Conservation (phyloP, 2,329 filamentous ascomycete species). For the Fusarium sp. region DNA sequence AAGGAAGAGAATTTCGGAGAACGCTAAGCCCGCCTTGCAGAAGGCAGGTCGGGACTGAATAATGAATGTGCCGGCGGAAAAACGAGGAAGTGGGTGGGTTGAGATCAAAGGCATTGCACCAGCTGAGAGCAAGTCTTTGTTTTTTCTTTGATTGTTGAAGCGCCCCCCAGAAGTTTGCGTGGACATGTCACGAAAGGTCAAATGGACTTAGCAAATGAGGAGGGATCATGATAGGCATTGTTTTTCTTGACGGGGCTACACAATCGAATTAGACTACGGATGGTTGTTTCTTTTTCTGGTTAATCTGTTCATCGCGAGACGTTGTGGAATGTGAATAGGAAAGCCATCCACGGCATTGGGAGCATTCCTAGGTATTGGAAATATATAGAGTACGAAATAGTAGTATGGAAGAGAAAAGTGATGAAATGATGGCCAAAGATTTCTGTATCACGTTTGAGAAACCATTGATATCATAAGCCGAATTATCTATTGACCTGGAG, state of each 20-base stretch:
- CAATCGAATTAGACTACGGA: slow-evolving; percentile 46
- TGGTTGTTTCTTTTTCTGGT: slow-evolving; percentile 42
- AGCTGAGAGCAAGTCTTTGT: slow-evolving; percentile 25
- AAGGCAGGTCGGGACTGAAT: not conserved
- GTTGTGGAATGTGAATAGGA: slow-evolving; percentile 32
- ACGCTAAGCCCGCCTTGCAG: slow-evolving; percentile 4
- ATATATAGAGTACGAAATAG: slow-evolving; percentile 35
- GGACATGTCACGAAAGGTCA: slow-evolving; percentile 5
- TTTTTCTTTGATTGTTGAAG: slow-evolving; percentile 28
- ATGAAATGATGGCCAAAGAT: slow-evolving; percentile 17
- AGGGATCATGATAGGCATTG: slow-evolving; percentile 43
- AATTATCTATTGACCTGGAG: not conserved
- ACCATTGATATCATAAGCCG: not conserved
- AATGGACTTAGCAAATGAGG: slow-evolving; percentile 18
- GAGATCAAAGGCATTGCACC: slow-evolving; percentile 26
- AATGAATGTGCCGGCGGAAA: slow-evolving; percentile 19
- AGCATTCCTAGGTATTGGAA: slow-evolving; percentile 23
- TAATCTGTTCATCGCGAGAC: slow-evolving; percentile 38
- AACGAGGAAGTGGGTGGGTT: slow-evolving; percentile 30
- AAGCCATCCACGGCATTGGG: slow-evolving; percentile 11
- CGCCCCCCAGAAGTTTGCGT: slow-evolving; percentile 9
- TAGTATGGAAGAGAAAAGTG: slow-evolving; percentile 21
- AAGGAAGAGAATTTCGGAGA: slow-evolving; percentile 8
- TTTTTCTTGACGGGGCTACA: slow-evolving; percentile 37
- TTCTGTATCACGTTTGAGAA: not conserved